phyloP scores from a whole-genome alignment of 805 yeast species.

The Metschnikowia amazonensis region DNA sequence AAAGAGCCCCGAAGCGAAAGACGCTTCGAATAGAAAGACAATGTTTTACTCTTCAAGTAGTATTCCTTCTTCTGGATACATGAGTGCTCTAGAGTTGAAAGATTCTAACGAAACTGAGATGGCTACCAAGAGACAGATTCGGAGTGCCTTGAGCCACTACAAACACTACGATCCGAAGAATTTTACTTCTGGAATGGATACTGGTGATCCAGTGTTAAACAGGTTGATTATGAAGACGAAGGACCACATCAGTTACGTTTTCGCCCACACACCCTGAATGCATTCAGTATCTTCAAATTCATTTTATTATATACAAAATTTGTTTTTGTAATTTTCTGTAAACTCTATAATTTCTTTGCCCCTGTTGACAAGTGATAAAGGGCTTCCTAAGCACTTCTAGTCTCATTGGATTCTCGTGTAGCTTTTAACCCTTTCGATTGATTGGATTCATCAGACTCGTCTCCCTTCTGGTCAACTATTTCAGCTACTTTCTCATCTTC shows the following conservation, averaged over 20 bases:
- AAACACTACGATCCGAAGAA: slow-evolving; percentile 55
- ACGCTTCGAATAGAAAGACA: neutral
- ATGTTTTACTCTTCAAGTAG: neutral
- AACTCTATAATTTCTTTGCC: neutral
- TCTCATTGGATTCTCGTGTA: neutral
- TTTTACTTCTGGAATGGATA: slow-evolving; percentile 5
- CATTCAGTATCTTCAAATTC: no score
- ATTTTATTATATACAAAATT: no score
- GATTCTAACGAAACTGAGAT: slow-evolving; percentile 22
- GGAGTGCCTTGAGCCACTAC: slow-evolving; percentile 58
- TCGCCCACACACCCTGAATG: slow-evolving; percentile 7
- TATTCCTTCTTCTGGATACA: slow-evolving; percentile 34
- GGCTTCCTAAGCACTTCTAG: neutral
- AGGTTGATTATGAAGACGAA: slow-evolving; percentile 9
- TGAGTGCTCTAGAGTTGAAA: slow-evolving; percentile 51
- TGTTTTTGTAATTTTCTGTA: no score
- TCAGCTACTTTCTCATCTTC: slow-evolving; percentile 3
- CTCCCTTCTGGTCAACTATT: neutral
- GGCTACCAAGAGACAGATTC: slow-evolving; percentile 42
- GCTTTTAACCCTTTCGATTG: neutral
- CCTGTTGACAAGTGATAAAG: neutral
- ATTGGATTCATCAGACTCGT: slow-evolving; percentile 1
- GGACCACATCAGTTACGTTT: slow-evolving; percentile 13
- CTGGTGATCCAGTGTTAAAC: slow-evolving; percentile 15
- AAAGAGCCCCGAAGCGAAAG: slow-evolving; percentile 1